phyloP scores from a whole-genome alignment of 345 rosid species.

The Cardamine resedifolia region DNA sequence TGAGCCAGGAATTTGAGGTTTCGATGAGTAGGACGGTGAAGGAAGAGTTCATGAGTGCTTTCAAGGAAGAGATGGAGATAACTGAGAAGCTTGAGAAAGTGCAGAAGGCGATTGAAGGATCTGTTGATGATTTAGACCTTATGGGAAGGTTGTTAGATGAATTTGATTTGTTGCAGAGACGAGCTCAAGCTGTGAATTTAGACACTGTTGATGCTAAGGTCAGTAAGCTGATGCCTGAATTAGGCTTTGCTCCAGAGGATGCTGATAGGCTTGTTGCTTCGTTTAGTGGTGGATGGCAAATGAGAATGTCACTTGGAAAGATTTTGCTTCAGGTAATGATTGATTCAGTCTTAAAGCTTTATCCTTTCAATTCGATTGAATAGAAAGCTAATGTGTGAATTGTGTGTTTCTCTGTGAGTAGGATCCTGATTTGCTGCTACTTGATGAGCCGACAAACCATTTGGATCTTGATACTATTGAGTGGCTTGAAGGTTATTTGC shows the following conservation, averaged over 20 bases:
- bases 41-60: slow-evolving; percentile 91
- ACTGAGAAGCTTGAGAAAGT: slow-evolving; percentile 66
- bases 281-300: slow-evolving; percentile 97
- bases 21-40: slow-evolving; percentile 78
- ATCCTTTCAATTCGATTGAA: background rate
- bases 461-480: slow-evolving; percentile 95
- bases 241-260: slow-evolving; percentile 79
- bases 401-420: slow-evolving; percentile 37
- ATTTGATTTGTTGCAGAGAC: slow-evolving; percentile 82
- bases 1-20: slow-evolving; percentile 95
- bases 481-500: slow-evolving; percentile 95
- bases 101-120: slow-evolving; percentile 75
- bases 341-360: background rate
- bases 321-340: slow-evolving; percentile 80
- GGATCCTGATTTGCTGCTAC: slow-evolving; percentile 91
- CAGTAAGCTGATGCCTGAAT: slow-evolving; percentile 90
- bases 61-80: slow-evolving; percentile 86
- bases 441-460: slow-evolving; percentile 97
- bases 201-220: slow-evolving; percentile 76
- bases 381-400: background rate
- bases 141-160: slow-evolving; percentile 98
- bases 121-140: slow-evolving; percentile 85
- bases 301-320: slow-evolving; percentile 99
- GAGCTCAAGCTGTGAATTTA: slow-evolving; percentile 75
- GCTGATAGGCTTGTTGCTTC: slow-evolving; percentile 92